Evolutionary conservation across 805 yeast species (phyloP), one percentile per base, ranked within the genome.

Genomic region (Schizosaccharomyces osmophilus): DNA sequence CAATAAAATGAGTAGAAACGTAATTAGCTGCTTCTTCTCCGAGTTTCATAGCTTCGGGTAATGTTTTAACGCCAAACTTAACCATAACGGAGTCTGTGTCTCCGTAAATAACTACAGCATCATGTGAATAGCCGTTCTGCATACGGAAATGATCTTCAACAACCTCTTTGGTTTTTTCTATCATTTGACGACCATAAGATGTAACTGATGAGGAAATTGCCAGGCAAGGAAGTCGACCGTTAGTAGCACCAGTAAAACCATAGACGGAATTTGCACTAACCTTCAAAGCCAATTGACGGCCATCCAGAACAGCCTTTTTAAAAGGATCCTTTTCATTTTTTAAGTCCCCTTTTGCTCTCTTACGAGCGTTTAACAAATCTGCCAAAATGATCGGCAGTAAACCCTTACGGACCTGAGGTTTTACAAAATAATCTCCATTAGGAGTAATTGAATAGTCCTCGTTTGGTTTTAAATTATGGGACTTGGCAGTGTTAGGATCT

Each of bases 41-140:
- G 62, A 88, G 69, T 61, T 79, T 77, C 98, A 93, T 94, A 66
- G 95, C 86, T 39, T 84, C 84, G 62, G 77, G 82, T 64, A 90
- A 71, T 68, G 87, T 95, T 9, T 76, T 74, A 41, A 82, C 80
- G 1, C 99, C 99, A 74, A 93, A 93, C 69, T 87, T 89, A 55
- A 93, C 96, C 98, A 93, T 94, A 19, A 93, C 99, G 8, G 98
- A 94, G 78, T 93, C 99, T 0, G 99, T 93, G 72, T 93, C 99
- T 76, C 99, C 99, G 70, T 93, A 93, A 51, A 93, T 84, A 64
- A 93, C 98, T 66, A 84, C 79, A 0, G 97, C 83, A 73, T 93
- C 95, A 69, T 78, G 82, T n/a, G 79, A 77, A 67, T 77, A 84
- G 1, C 97, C 97, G 71, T 90, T 87, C 62, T 79, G 80, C n/a